Base-by-base conservation (phyloP, 345 rosid genomes). In the Psidium guajava region DNA sequence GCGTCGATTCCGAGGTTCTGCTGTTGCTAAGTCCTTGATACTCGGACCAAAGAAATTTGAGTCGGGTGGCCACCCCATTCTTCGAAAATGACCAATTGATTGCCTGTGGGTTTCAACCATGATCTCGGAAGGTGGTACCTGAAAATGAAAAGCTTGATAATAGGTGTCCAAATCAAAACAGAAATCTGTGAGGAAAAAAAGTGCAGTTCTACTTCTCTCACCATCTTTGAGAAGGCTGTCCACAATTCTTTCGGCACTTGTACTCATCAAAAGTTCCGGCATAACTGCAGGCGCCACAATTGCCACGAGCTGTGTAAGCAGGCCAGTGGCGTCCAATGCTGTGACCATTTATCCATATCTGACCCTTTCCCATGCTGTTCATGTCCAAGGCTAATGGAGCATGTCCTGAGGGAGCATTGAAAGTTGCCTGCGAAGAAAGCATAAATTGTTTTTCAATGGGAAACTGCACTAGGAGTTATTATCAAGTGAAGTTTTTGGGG, bases 41-140 rank as follows among this genome's bases (percentile, higher is more conserved):
- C 77, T 64, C 18, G 77, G 77, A 93, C 96, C 83, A 97, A 77
- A 82, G 96, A 87, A 86, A 94, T 93, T 54, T 95, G 92, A 82
- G 82, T 88, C 2, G 99, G 97, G 84, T 96, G 94, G 82, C 99
- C 99, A 59, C 98, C 99, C 93, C 86, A 81, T 84, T 84, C 88
- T 69, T 87, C 86, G 12, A 87, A 81, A 27, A 84, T 32, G 3
- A 82, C 96, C 89, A 96, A 54, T 49, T 91, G 83, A 86, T 97
- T 96, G 56, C 93, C 96, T 10, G 89, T 87, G 16, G 94, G 93
- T 51, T 91, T 91, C 58, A 97, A 86, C 99, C 99, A 96, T 11
- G 99, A 94, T 42, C 91, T 93, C 2, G 99, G 99, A 58, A 96
- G 92, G 88, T 96, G 99, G 89, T 97, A 97, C 97, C 99, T 96